These are phyloP conservation scores for Russula abietina DNA, from an alignment of 768 basidiomycete genomes.

Conservation along the genomic window DNA sequence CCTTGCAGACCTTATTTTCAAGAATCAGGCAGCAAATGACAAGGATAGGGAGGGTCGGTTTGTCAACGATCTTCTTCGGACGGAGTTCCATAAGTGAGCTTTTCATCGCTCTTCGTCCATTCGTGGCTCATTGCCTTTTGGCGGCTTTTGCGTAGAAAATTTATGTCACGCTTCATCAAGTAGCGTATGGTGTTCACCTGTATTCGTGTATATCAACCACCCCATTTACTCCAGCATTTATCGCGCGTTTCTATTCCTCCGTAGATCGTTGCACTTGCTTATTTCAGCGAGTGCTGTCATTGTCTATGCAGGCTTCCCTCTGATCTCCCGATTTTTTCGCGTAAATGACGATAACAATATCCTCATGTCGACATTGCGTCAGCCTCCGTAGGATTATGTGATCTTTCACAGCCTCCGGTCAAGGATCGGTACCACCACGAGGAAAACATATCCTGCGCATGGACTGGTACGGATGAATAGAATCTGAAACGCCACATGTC, in stretches of 20 bases:
- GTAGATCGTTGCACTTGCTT: neutral
- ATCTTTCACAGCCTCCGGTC: neutral
- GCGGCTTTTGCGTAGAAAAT: conserved; percentile 52
- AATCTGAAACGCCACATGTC: neutral
- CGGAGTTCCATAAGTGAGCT: conserved; percentile 85
- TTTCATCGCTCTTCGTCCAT: conserved; percentile 21
- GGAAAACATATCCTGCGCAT: neutral
- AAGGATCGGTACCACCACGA: neutral
- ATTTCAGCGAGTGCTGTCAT: neutral
- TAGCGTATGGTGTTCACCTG: conserved; percentile 32
- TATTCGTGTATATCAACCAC: neutral
- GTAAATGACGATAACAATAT: neutral
- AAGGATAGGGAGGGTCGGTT: conserved; percentile 66
- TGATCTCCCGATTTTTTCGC: neutral
- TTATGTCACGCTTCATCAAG: conserved; percentile 90
- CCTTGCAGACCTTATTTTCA: conserved; percentile 84
- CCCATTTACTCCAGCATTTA: neutral
- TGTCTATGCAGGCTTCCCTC: neutral
- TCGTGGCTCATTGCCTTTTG: conserved; percentile 6
- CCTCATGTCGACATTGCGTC: neutral
- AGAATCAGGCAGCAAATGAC: conserved; percentile 86
- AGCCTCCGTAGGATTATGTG: neutral
- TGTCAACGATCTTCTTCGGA: conserved; percentile 91
- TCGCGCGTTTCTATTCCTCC: neutral
- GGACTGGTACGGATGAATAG: neutral